Base-by-base conservation (phyloP, 257 asterid genomes). In the Solanum clarkiae region DNA sequence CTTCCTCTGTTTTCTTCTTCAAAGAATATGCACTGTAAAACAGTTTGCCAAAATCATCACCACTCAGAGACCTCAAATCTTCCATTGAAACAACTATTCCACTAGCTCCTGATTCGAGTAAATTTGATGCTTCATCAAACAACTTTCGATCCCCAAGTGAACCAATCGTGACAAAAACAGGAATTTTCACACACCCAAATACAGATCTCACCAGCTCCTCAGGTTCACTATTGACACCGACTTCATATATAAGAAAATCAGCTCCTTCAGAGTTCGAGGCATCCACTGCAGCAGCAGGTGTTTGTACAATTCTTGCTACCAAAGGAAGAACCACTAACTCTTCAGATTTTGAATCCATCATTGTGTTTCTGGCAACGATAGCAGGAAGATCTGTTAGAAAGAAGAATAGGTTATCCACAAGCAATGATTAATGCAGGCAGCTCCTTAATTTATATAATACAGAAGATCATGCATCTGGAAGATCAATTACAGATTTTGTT, bases 181-280 rank as follows among this genome's bases (percentile, higher is more conserved):
- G 99, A 85, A 95, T 91, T 86, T 91, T 97, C 68, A 95, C 91
- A 80, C 82, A 51, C 87, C 85, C 90, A 40, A 93, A 89, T 20
- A 90, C 87, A 54, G 95, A 93, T 88, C 88, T 88, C 85, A 87
- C 91, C 87, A 90, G 85, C 85, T 91, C 94, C 86, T 90, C 95
- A 1, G 72, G 89, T 69, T 45, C 14, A 72, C 26, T 66, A 77
- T 87, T 92, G 40, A 86, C 94, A 29, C 80, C 40, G 2, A 88
- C 36, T 24, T 88, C 88, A 83, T 86, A 91, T 82, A 97, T 90
- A 85, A 97, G 93, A 90, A 97, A 97, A 87, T 97, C 99, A 44
- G 99, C 99, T 75, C 99, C 99, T 93, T 97, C 99, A 62, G 93
- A 86, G 80, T 88, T 88, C 16, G 98, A 93, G 57, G 98, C 99